These are phyloP conservation scores for Protomyces lactucae-debilis DNA, from an alignment of 1,139 yeast species.

Conservation along the genomic window DNA sequence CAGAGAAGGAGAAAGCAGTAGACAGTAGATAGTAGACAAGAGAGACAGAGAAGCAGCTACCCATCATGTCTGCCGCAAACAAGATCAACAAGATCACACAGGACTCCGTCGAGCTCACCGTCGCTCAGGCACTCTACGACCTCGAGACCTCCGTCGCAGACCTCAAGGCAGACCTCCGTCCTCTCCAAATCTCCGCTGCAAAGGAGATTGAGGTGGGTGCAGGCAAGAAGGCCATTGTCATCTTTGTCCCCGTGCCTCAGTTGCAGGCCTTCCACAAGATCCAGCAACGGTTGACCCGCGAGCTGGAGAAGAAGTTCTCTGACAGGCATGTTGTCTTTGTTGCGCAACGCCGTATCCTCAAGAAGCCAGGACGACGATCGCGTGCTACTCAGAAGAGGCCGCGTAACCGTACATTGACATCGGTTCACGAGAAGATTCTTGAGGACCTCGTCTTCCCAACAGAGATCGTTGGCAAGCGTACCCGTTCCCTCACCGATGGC, in stretches of 20 bases:
- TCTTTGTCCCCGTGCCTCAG: conserved; percentile 97
- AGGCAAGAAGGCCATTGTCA: conserved; percentile 98
- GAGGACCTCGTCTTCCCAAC: conserved; percentile 99
- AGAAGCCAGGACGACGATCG: conserved; percentile 87
- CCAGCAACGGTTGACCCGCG: conserved; percentile 90
- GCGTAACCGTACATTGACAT: conserved; percentile 97
- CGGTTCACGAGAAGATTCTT: conserved; percentile 97
- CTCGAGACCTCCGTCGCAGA: conserved; percentile 91
- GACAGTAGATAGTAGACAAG: not conserved
- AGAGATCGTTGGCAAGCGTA: conserved; percentile 98
- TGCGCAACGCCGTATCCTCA: conserved; percentile 99
- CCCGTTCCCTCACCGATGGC: conserved; percentile 99
- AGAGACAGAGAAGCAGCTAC: not conserved
- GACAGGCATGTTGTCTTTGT: conserved; percentile 99
- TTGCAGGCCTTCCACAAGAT: conserved; percentile 93
- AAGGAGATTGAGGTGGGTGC: conserved; percentile 97
- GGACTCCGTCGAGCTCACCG: conserved; percentile 98
- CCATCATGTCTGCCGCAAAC: conserved; percentile 86
- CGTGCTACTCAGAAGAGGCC: conserved; percentile 98
- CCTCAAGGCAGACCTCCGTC: conserved; percentile 96
- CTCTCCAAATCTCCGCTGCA: conserved; percentile 97
- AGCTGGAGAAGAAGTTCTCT: conserved; percentile 99
- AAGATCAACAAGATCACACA: conserved; percentile 75
- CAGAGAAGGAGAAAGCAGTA: not conserved
- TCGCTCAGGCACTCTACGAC: conserved; percentile 98